Evolutionary conservation across 2,329 filamentous ascomycete species (phyloP).

Genomic region (Pyricularia pennisetigena): DNA sequence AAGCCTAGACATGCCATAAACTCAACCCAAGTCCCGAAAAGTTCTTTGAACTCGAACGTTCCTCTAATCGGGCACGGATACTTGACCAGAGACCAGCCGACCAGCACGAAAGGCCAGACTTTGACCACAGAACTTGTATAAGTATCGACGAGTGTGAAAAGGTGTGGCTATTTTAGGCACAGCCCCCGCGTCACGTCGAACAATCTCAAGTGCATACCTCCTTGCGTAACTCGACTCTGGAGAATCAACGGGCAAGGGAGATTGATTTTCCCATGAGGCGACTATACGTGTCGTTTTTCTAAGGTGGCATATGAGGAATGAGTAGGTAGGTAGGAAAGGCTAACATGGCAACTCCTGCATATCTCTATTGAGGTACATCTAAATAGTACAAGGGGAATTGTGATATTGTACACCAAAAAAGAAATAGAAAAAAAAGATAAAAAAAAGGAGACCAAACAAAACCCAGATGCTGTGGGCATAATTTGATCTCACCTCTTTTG

Average conservation of each 20-base stretch:
- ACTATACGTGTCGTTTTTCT: no score
- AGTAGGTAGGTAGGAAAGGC: no score
- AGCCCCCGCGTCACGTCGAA: background rate
- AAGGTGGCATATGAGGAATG: no score
- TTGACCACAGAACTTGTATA: background rate
- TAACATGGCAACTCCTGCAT: background rate
- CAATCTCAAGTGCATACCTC: no score
- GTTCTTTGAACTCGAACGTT: background rate
- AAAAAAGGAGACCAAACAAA: background rate
- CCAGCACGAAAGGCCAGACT: background rate
- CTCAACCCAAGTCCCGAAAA: background rate
- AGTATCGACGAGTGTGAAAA: background rate
- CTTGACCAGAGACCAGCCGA: background rate
- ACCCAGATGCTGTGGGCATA: background rate
- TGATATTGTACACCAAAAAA: background rate
- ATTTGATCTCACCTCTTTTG: background rate
- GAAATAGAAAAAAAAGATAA: background rate
- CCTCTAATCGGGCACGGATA: background rate
- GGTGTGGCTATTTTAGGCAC: background rate
- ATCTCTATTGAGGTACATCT: background rate
- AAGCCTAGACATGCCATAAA: background rate
- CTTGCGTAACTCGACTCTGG: no score
- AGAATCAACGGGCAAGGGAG: no score
- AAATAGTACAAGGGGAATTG: background rate
- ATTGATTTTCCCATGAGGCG: no score